Evolutionary conservation across 768 basidiomycete species (phyloP), one percentile per base, ranked within the genome.

Genomic region (Pleurotus platypus): DNA sequence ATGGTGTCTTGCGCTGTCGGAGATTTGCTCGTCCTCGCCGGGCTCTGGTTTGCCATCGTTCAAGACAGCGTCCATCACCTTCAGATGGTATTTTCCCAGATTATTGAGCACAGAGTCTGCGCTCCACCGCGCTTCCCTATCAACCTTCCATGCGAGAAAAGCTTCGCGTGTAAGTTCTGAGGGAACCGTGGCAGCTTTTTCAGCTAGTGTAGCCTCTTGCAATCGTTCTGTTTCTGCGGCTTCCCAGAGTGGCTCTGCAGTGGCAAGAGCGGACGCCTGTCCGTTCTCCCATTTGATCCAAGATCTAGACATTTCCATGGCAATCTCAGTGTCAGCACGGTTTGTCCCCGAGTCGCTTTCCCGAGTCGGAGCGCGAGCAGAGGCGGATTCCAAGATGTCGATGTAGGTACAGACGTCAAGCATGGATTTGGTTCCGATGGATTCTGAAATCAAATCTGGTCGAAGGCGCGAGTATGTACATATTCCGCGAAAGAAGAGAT

Each of bases 371-470:
- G 42, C 43, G 46, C 57, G 62, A 56, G 61, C 55, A 46, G 73
- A 62, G 16, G 72, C 78, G 1, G 68, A 61, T 18, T 80, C 77
- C 38, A 93, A 73, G 15, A 74, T 60, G 35, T 83, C 75, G 59
- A 94, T 69, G 64, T 91, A 93, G 24, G 78, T 69, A 58, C 81
- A 83, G 16, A 94, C 86, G 58, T 94, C 89, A 49, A 80, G 69
- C 7, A 80, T 74, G 12, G 75, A 81, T 71, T 88, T 91, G 18
- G 86, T 84, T 58, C 75, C 75, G n/a, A 93, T 72, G 49, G 79
- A 79, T 4, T 72, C 75, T 0, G 90, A 84, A 49, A 94, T 87
- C 47, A 93, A 78, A 68, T 94, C 92, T 0, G 90, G 88, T 18
- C 90, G 73, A 43, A 88, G 76, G 22, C 88, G 79, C 16, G 91